Evolutionary conservation across 1,284 basidiomycete species (phyloP).

Genomic region (Austroboletus niveus): DNA sequence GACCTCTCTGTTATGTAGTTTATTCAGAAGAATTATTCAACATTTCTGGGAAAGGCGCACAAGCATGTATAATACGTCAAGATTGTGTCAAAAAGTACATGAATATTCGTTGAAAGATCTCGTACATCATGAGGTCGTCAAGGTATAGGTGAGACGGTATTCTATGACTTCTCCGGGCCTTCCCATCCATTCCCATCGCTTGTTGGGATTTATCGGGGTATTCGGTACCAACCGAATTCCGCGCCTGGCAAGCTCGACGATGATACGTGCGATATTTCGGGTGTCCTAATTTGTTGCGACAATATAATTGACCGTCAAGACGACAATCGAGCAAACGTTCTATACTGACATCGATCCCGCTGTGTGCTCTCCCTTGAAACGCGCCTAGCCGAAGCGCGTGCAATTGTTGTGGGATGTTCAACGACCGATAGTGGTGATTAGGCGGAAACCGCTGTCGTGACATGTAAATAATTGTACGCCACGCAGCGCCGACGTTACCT

Average conservation of each 20-base stretch:
- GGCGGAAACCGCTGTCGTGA: slow-evolving; percentile 13
- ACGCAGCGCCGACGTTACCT: slow-evolving; percentile 20
- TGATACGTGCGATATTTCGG: slow-evolving; percentile 78
- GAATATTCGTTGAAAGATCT: slow-evolving; percentile 1
- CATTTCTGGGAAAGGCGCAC: slow-evolving; percentile 1
- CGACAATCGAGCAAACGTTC: slow-evolving; percentile 13
- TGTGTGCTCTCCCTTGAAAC: slow-evolving; percentile 83
- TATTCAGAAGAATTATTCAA: not conserved
- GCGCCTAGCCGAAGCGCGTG: slow-evolving; percentile 53
- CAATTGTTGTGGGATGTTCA: slow-evolving; percentile 67
- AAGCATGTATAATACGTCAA: not conserved
- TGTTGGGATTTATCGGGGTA: slow-evolving; percentile 61
- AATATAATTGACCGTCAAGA: slow-evolving; percentile 12
- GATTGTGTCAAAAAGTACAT: not conserved
- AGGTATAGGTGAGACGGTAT: slow-evolving; percentile 32
- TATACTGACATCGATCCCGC: slow-evolving; percentile 80
- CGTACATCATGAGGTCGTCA: not conserved
- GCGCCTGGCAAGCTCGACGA: slow-evolving; percentile 68
- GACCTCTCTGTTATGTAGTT: no score
- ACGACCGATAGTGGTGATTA: slow-evolving; percentile 31
- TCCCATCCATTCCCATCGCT: slow-evolving; percentile 84
- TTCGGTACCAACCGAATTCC: slow-evolving; percentile 73
- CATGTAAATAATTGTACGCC: slow-evolving; percentile 12
- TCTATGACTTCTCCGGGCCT: slow-evolving; percentile 64
- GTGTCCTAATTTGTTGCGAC: slow-evolving; percentile 59